These are phyloP conservation scores for Diophrys appendiculata DNA, from an alignment of 73 alveolate species.

Conservation along the genomic window DNA sequence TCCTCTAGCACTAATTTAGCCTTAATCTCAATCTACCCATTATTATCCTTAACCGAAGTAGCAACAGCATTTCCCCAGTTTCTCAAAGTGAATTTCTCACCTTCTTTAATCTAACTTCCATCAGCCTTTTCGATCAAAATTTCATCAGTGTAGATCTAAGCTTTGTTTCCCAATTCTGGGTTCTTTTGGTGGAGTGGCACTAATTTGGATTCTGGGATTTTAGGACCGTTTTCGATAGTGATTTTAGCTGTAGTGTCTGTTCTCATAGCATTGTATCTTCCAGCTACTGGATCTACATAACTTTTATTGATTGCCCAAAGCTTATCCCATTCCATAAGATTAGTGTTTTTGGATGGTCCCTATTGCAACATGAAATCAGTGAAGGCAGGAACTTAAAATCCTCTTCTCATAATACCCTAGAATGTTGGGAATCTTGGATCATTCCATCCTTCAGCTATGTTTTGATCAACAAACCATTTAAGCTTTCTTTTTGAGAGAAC, in stretches of 20 bases:
- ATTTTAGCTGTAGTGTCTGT: constrained; percentile 65
- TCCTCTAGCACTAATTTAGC: constrained; percentile 74
- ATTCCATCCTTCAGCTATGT: constrained; percentile 97
- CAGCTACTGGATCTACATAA: constrained; percentile 84
- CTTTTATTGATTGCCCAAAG: constrained; percentile 90
- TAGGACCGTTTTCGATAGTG: constrained; percentile 65
- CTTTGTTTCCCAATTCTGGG: constrained; percentile 67
- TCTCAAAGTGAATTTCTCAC: constrained; percentile 80
- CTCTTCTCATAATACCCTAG: constrained; percentile 98
- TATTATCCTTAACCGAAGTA: constrained; percentile 50
- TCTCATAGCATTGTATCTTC: constrained; percentile 86
- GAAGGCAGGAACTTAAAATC: constrained; percentile 94
- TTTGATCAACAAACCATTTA: constrained; percentile 90
- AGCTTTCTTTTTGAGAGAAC: constrained; percentile 89
- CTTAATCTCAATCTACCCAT: constrained; percentile 40
- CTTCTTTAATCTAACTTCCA: constrained; percentile 59
- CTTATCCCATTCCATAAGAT: constrained; percentile 95
- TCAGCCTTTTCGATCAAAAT: constrained; percentile 78
- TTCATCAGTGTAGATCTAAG: constrained; percentile 50
- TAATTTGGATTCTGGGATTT: constrained; percentile 66
- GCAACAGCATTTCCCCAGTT: constrained; percentile 79
- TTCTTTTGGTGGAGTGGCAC: constrained; percentile 86
- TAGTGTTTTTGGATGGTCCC: constrained; percentile 95
- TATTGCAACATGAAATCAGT: constrained; percentile 92
- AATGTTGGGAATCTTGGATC: constrained; percentile 99